A percentile compares a stretch with the other conserved stretches of the same genome.
These are phyloP conservation scores for Neckera pumila DNA, from an alignment of 225 moss, liverwort and hornwort genomes.

Conservation along the genomic window DNA sequence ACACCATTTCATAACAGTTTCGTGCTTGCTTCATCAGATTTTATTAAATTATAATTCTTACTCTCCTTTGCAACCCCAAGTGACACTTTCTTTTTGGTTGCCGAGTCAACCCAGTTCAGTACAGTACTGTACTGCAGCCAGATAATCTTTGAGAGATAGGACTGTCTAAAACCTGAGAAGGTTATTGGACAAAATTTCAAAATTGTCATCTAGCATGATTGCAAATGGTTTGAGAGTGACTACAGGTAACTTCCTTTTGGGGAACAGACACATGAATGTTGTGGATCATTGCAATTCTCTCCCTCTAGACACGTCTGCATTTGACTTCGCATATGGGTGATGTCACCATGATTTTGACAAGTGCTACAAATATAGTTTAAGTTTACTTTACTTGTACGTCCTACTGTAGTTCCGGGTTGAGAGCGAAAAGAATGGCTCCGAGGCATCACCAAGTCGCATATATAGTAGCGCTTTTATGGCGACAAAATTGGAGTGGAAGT, in stretches of 20 bases:
- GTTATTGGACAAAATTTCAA: background rate
- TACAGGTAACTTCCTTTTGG: no score
- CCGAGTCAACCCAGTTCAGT: background rate
- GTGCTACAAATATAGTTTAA: background rate
- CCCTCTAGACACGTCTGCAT: background rate
- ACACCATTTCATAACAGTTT: background rate
- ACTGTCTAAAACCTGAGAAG: no score
- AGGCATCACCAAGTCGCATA: background rate
- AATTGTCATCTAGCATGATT: background rate
- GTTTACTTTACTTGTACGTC: background rate
- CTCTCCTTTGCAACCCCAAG: background rate
- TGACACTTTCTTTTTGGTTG: background rate
- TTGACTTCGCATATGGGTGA: background rate
- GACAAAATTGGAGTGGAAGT: background rate
- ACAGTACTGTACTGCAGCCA: background rate
- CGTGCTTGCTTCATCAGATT: background rate
- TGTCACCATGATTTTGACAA: background rate
- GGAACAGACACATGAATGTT: background rate
- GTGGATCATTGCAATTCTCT: background rate
- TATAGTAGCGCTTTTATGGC: no score
- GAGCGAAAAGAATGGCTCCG: background rate
- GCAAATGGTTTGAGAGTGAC: background rate
- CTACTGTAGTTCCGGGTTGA: background rate
- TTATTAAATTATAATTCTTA: background rate
- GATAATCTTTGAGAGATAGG: background rate